Conservation (phyloP, 78 protist species). For the Dictyostelium capitatum region DNA sequence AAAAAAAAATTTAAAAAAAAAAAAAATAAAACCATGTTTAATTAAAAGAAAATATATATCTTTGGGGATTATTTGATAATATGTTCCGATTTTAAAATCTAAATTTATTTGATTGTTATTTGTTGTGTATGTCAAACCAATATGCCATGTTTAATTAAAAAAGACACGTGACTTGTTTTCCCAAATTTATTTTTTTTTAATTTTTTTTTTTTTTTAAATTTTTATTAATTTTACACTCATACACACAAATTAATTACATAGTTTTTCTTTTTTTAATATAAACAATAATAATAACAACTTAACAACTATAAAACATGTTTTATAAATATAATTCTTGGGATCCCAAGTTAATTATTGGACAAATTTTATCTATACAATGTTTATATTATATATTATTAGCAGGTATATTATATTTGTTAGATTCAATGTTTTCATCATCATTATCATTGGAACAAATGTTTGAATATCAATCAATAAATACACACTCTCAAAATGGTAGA, state of each 20-base stretch:
- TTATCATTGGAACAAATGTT: slow-evolving; percentile 74
- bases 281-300: too few relatives aligned
- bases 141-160: too few relatives aligned
- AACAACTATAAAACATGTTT: slow-evolving; percentile 29
- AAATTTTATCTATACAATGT: slow-evolving; percentile 76
- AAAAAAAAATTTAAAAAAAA: not conserved
- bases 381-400: slow-evolving; percentile 57
- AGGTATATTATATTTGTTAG: slow-evolving; percentile 42
- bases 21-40: not conserved
- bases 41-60: too few relatives aligned
- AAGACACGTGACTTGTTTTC: not conserved
- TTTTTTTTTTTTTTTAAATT: not conserved
- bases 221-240: too few relatives aligned
- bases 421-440: slow-evolving; percentile 24
- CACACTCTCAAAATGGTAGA: slow-evolving; percentile 44
- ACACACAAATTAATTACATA: too few relatives aligned
- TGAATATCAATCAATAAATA: slow-evolving; percentile 8
- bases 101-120: too few relatives aligned
- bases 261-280: too few relatives aligned
- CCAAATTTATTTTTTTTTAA: too few relatives aligned
- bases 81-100: too few relatives aligned
- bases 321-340: slow-evolving; percentile 78
- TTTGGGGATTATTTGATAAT: too few relatives aligned
- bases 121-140: too few relatives aligned
- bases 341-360: slow-evolving; percentile 77